These are phyloP conservation scores for Alternaria novae-zelandiae DNA, from an alignment of 2,329 filamentous ascomycete species.

Conservation along the genomic window DNA sequence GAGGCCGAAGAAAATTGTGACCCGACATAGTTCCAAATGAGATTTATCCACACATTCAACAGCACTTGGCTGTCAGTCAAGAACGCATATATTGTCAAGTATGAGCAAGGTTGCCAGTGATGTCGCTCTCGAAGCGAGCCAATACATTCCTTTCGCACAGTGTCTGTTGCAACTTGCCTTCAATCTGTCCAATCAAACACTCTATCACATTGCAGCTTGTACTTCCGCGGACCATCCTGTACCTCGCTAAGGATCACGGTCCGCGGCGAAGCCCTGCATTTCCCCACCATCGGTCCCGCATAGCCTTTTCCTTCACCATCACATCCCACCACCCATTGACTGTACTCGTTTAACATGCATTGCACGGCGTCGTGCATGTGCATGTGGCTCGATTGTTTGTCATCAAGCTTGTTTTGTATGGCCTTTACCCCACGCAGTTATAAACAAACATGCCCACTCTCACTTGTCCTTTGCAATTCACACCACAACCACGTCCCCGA, in stretches of 20 bases:
- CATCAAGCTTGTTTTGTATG: neutral
- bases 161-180: neutral
- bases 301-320: neutral
- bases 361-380: neutral
- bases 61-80: neutral
- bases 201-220: neutral
- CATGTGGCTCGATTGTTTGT: neutral
- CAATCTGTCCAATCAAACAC: neutral
- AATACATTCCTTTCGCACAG: neutral
- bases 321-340: neutral
- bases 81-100: neutral
- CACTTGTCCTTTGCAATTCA: neutral
- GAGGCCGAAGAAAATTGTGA: too few relatives aligned
- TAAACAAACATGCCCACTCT: neutral
- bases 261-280: neutral
- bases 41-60: neutral
- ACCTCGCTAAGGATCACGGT: neutral
- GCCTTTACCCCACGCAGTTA: neutral
- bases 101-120: neutral
- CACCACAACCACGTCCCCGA: constrained; percentile 1
- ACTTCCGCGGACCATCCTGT: neutral
- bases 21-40: too few relatives aligned
- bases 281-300: neutral
- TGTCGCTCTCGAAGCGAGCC: neutral
- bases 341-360: neutral